phyloP scores from a whole-genome alignment of 2,329 filamentous ascomycete species.

The Cladosporium sp. region DNA sequence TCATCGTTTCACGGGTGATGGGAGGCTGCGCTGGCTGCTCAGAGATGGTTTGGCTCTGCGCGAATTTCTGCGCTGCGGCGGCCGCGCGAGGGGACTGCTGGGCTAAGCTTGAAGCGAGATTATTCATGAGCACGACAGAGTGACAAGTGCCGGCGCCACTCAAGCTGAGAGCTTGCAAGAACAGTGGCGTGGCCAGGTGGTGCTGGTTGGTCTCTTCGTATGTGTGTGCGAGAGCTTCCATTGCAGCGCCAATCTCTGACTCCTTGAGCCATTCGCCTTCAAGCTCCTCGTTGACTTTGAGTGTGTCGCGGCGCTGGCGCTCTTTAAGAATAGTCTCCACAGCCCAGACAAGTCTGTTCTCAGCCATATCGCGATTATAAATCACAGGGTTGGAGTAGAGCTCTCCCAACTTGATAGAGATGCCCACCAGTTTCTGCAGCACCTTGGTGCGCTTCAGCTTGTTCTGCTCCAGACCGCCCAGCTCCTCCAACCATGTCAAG shows the following conservation, averaged over 20 bases:
- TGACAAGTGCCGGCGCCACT: constrained; percentile 70
- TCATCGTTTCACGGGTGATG: constrained; percentile 56
- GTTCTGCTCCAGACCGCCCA: constrained; percentile 45
- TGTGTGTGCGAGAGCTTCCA: constrained; percentile 77
- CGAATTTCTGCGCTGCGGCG: constrained; percentile 33
- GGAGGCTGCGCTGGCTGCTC: constrained; percentile 49
- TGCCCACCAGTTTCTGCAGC: constrained; percentile 71
- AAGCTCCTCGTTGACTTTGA: constrained; percentile 63
- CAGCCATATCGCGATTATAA: constrained; percentile 70
- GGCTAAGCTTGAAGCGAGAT: constrained; percentile 72
- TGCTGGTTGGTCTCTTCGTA: constrained; percentile 75
- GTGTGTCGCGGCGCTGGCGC: constrained; percentile 61
- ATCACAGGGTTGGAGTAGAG: constrained; percentile 78
- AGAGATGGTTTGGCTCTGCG: constrained; percentile 40
- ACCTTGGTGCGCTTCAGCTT: constrained; percentile 63
- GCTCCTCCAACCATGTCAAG: constrained; percentile 51
- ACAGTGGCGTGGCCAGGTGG: constrained; percentile 81
- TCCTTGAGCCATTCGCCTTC: constrained; percentile 72
- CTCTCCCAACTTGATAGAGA: constrained; percentile 81
- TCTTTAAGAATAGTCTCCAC: constrained; percentile 80
- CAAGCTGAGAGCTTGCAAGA: constrained; percentile 78
- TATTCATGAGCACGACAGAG: constrained; percentile 83
- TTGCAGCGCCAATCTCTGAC: constrained; percentile 70
- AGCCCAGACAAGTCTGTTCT: constrained; percentile 75
- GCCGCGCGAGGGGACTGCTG: constrained; percentile 57